These are phyloP conservation scores for Aspergillus cavernicola DNA, from an alignment of 495 filamentous ascomycete genomes.

Conservation along the genomic window DNA sequence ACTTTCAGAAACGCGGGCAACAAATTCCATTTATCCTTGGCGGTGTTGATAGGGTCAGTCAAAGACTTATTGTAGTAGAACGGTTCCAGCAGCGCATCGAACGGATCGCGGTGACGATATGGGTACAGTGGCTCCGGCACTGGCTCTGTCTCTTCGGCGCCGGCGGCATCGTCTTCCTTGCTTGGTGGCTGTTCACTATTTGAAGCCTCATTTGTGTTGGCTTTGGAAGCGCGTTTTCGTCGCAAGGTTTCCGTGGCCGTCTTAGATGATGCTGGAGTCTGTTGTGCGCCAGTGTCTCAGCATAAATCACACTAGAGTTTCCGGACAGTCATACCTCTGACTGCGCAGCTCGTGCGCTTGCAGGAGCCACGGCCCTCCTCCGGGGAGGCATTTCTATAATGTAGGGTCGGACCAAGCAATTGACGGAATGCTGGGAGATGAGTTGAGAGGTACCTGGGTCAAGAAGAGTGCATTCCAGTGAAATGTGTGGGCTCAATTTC, in stretches of 20 bases:
- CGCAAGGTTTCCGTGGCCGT: conserved; percentile 11
- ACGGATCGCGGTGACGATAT: conserved; percentile 48
- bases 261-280: conserved; percentile 15
- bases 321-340: conserved; percentile 24
- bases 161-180: conserved; percentile 6
- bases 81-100: conserved; percentile 86
- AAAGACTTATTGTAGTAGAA: conserved; percentile 95
- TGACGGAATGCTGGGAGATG: background rate
- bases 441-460: background rate
- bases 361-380: conserved; percentile 21
- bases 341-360: conserved; percentile 19
- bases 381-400: conserved; percentile 24
- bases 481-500: conserved; percentile 19
- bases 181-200: conserved; percentile 10
- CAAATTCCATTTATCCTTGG: conserved; percentile 91
- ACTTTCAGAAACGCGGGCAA: conserved; percentile 95
- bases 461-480: conserved; percentile 10
- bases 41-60: conserved; percentile 92
- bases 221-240: conserved; percentile 22
- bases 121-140: conserved; percentile 15
- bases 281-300: conserved; percentile 6
- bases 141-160: background rate
- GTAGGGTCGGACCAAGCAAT: background rate
- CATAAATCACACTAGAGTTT: conserved; percentile 1
- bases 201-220: conserved; percentile 11